These are phyloP conservation scores for Solanum aculeatissimum DNA, from an alignment of 305 asterid species.

Conservation along the genomic window DNA sequence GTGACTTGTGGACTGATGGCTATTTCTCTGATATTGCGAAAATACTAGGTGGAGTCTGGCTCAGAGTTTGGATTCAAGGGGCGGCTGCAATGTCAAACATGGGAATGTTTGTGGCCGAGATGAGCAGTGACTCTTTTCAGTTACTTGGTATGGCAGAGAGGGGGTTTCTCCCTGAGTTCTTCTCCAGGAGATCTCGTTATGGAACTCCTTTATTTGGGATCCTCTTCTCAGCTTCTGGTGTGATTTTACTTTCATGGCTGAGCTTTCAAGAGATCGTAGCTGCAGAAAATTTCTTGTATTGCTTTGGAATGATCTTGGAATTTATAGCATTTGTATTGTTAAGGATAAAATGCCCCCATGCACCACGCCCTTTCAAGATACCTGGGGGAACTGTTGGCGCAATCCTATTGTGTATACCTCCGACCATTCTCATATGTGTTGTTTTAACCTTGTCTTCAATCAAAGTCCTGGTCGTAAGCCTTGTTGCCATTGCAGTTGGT, in stretches of 20 bases:
- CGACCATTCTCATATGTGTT: constrained; percentile 41
- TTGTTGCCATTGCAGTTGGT: constrained; percentile 42
- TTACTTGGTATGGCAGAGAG: constrained; percentile 91
- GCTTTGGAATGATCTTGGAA: constrained; percentile 74
- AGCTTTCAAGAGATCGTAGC: constrained; percentile 81
- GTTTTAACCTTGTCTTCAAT: constrained; percentile 51
- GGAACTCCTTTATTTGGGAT: constrained; percentile 73
- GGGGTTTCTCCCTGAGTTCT: constrained; percentile 70
- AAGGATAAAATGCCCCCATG: constrained; percentile 32
- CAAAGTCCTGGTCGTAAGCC: constrained; percentile 39
- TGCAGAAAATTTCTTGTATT: constrained; percentile 66
- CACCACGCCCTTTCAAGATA: constrained; percentile 55
- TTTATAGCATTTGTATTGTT: constrained; percentile 47
- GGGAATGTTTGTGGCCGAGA: constrained; percentile 82
- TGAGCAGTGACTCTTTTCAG: constrained; percentile 86
- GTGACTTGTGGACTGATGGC: constrained; percentile 57
- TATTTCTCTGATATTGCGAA: constrained; percentile 65
- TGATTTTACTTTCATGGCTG: constrained; percentile 60
- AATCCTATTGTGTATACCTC: constrained; percentile 42
- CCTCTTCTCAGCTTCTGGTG: constrained; percentile 71
- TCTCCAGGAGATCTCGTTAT: constrained; percentile 55
- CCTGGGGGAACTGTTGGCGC: constrained; percentile 58
- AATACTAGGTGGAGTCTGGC: constrained; percentile 66
- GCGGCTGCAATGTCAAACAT: constrained; percentile 79
- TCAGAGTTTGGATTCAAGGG: constrained; percentile 71